phyloP scores from a whole-genome alignment of 1,284 basidiomycete species.

The Ganoderma leucocontextum region DNA sequence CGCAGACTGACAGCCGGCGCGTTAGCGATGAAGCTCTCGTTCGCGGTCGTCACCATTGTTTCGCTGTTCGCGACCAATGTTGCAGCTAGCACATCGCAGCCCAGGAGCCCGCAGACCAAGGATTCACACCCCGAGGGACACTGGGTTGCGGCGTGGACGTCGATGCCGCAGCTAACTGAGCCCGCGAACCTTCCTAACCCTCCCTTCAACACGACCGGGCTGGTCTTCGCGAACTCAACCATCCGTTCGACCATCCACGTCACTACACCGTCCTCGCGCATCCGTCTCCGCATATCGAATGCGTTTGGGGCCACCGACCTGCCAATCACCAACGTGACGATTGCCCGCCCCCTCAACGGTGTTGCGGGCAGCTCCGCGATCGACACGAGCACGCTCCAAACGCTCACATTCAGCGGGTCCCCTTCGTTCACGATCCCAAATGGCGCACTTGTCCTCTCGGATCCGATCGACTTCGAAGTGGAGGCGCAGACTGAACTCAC shows the following conservation, averaged over 20 bases:
- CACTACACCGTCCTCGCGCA: slow-evolving; percentile 47
- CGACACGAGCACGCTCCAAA: slow-evolving; percentile 44
- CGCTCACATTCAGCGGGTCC: slow-evolving; percentile 54
- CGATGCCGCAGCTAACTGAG: slow-evolving; percentile 59
- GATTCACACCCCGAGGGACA: slow-evolving; percentile 36
- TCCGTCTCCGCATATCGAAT: slow-evolving; percentile 57
- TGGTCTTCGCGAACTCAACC: slow-evolving; percentile 55
- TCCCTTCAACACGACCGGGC: slow-evolving; percentile 47
- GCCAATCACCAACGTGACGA: slow-evolving; percentile 52
- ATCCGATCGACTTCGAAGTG: slow-evolving; percentile 51
- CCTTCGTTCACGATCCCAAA: slow-evolving; percentile 51
- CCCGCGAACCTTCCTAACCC: slow-evolving; percentile 50
- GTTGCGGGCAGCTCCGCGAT: slow-evolving; percentile 48
- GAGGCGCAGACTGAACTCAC: slow-evolving; percentile 48
- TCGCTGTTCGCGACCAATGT: neutral
- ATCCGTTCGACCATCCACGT: slow-evolving; percentile 58
- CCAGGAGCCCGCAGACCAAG: neutral
- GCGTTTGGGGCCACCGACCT: slow-evolving; percentile 53
- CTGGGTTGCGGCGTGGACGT: slow-evolving; percentile 54
- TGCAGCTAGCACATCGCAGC: neutral
- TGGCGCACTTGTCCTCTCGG: slow-evolving; percentile 55
- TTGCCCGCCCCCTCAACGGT: slow-evolving; percentile 50
- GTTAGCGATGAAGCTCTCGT: neutral
- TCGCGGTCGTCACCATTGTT: neutral
- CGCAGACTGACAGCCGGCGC: neutral